Percentiles rank a stretch among this genome's conserved stretches.
phyloP scores from a whole-genome alignment of 768 basidiomycete genomes.

The Agrocybe praecox region DNA sequence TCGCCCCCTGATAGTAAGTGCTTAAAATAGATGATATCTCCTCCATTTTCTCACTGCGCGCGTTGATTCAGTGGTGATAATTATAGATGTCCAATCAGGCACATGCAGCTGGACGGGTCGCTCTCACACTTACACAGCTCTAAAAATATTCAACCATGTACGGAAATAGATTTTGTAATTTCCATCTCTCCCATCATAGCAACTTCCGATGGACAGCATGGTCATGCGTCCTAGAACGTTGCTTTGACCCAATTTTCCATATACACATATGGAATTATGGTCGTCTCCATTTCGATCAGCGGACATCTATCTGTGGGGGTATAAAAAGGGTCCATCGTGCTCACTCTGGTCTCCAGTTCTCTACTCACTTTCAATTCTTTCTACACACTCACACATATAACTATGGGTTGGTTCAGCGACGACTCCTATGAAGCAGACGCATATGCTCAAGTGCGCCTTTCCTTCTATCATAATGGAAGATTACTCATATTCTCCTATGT shows the following conservation, averaged over 20 bases:
- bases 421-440: slow-evolving; percentile 43
- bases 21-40: background rate
- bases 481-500: background rate
- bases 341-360: slow-evolving; percentile 14
- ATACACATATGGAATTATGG: background rate
- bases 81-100: background rate
- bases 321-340: background rate
- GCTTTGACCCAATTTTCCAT: too few relatives aligned
- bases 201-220: background rate
- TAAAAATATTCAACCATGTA: background rate
- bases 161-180: background rate
- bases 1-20: too few relatives aligned
- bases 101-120: background rate
- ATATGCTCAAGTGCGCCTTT: slow-evolving; percentile 35
- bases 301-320: background rate
- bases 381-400: slow-evolving; percentile 13
- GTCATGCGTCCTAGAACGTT: background rate
- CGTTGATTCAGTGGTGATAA: background rate
- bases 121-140: background rate
- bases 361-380: slow-evolving; percentile 8
- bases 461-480: background rate
- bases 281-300: background rate
- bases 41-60: background rate
- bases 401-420: slow-evolving; percentile 45
- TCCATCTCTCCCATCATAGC: background rate